phyloP scores from a whole-genome alignment of 768 basidiomycete genomes.

The Chalciporus piperatus region DNA sequence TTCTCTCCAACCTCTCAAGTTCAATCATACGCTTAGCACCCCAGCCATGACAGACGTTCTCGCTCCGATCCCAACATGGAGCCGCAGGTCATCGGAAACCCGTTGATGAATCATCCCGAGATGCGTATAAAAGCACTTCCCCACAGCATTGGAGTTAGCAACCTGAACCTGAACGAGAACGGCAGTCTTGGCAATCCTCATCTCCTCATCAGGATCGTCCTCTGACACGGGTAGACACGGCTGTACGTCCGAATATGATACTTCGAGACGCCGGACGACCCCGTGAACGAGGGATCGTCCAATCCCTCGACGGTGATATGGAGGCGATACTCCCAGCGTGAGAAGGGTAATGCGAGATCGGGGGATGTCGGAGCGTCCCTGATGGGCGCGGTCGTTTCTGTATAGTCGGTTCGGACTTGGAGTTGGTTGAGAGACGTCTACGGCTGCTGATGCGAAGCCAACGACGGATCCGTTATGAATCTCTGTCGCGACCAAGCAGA shows the following conservation, averaged over 20 bases:
- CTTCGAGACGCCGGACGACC: slow-evolving; percentile 26
- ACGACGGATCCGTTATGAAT: slow-evolving; percentile 11
- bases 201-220: not conserved
- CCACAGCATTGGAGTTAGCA: slow-evolving; percentile 22
- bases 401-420: not conserved
- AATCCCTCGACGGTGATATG: slow-evolving; percentile 27
- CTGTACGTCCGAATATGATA: slow-evolving; percentile 1
- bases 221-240: not conserved
- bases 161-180: slow-evolving; percentile 29
- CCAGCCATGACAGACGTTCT: slow-evolving; percentile 25
- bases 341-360: slow-evolving; percentile 23
- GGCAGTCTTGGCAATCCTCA: slow-evolving; percentile 7
- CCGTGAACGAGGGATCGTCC: slow-evolving; percentile 29
- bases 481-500: slow-evolving; percentile 30
- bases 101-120: slow-evolving; percentile 30
- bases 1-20: not conserved
- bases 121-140: slow-evolving; percentile 26
- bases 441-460: slow-evolving; percentile 30
- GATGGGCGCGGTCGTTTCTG: not conserved
- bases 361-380: slow-evolving; percentile 7
- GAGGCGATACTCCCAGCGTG: slow-evolving; percentile 29
- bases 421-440: slow-evolving; percentile 3
- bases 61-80: slow-evolving; percentile 16
- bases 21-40: slow-evolving; percentile 20
- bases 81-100: slow-evolving; percentile 4